Base-by-base conservation (phyloP, 305 asterid genomes). In the Plantago coronopus region DNA sequence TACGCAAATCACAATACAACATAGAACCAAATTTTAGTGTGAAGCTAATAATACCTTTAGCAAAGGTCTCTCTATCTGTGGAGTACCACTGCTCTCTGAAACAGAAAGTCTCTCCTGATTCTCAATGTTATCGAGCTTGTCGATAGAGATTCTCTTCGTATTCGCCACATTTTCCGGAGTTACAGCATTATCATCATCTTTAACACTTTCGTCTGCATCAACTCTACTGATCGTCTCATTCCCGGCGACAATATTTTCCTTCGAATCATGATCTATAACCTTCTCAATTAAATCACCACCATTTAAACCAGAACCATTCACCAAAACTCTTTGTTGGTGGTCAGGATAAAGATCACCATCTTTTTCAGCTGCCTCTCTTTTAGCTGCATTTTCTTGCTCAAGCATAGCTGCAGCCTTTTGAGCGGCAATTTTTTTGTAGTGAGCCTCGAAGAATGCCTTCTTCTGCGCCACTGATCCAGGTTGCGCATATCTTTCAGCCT, bases 381-480 rank as follows among this genome's bases (percentile, higher is more conserved):
- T 56, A 16, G 79, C 71, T 58, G 80, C 78, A 64, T 73, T 78
- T 54, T 79, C 83, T 62, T 75, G 85, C 74, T 85, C 87, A 20
- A 83, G 83, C 69, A 77, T 62, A 19, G 95, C 91, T 6, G 89
- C 95, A 5, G 93, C 96, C 45, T 83, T 86, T 61, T 77, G 79
- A n/a, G 95, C 93, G 25, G 96, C 98, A 65, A 86, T 86, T 66
- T 75, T 79, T 88, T 81, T 93, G 84, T 89, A 93, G 68, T 89
- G 96, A 57, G 99, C 99, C 81, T 93, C 99, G 46, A 93, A 93
- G 75, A 89, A 93, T 20, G 95, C 99, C 61, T 93, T 93, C 68
- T 85, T 93, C 77, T 85, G 88, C 4, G 99, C 96, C 4, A 93
- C 99, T 0, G 96, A 93, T 5, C 99, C 99, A 7, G 95, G 96